Evolutionary conservation across 257 asterid species (phyloP).

Genomic region (Rubia yunnanensis): DNA sequence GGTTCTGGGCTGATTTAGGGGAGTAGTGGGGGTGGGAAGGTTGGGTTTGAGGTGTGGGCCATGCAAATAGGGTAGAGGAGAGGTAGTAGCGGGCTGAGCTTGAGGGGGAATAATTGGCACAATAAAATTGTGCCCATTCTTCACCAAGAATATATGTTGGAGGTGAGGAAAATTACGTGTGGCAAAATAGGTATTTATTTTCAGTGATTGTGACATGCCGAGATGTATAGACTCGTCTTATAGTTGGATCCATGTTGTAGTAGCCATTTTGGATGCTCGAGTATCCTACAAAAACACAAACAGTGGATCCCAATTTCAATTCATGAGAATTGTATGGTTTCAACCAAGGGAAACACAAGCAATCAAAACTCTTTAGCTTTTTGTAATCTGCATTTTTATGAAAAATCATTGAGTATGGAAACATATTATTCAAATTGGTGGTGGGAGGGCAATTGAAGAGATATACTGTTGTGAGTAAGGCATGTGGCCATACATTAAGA

Average conservation of each 20-base stretch:
- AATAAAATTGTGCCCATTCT: no score
- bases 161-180: background rate
- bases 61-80: background rate
- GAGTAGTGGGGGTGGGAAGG: no score
- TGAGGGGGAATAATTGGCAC: background rate
- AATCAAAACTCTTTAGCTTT: background rate
- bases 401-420: background rate
- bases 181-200: background rate
- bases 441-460: background rate
- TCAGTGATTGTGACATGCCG: background rate
- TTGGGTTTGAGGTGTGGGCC: background rate
- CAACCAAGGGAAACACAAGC: background rate
- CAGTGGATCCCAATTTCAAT: background rate
- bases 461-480: background rate
- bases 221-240: background rate
- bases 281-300: constrained; percentile 9
- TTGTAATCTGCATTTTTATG: background rate
- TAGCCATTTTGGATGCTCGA: background rate
- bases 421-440: background rate
- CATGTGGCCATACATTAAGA: background rate
- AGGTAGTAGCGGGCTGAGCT: background rate
- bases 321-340: background rate
- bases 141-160: no score
- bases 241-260: background rate
- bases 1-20: background rate